Evolutionary conservation across 1,284 basidiomycete species (phyloP).

Genomic region (Ceratobasidium sp.): DNA sequence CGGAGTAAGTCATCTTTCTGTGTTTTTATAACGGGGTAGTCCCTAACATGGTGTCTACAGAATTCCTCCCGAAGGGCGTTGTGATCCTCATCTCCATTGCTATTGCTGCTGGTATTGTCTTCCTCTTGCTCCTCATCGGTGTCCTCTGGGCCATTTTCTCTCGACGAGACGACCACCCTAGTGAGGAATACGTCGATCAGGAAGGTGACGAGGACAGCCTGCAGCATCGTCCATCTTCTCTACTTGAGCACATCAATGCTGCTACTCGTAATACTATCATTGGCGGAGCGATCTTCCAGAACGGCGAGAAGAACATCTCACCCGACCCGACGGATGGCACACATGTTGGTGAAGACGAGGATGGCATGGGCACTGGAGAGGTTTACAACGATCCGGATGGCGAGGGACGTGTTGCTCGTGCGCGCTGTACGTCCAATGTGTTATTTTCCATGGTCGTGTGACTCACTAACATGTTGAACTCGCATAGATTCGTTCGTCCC

Average conservation of each 20-base stretch:
- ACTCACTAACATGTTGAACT: neutral
- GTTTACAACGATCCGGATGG: conserved; percentile 71
- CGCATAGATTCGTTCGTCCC: conserved; percentile 77
- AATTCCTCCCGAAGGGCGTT: conserved; percentile 89
- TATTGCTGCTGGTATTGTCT: conserved; percentile 94
- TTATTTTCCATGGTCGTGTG: neutral
- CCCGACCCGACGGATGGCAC: conserved; percentile 37
- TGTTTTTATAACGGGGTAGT: neutral
- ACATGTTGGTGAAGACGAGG: conserved; percentile 46
- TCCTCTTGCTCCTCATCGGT: conserved; percentile 88
- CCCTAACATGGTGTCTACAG: conserved; percentile 59
- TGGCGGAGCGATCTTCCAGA: conserved; percentile 57
- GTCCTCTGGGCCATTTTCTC: conserved; percentile 91
- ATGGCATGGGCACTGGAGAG: conserved; percentile 69
- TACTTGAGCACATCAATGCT: conserved; percentile 89
- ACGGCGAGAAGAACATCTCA: conserved; percentile 35
- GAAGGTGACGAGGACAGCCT: conserved; percentile 75
- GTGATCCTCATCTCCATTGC: conserved; percentile 98
- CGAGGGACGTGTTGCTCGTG: conserved; percentile 75
- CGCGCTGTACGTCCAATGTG: conserved; percentile 61
- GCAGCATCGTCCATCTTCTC: conserved; percentile 77
- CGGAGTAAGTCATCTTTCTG: conserved; percentile 67
- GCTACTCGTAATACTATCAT: conserved; percentile 84
- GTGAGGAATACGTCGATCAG: conserved; percentile 69
- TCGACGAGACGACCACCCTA: conserved; percentile 67